Conservation (phyloP, 805 yeast species). For the Zygosaccharomyces rouxii region DNA sequence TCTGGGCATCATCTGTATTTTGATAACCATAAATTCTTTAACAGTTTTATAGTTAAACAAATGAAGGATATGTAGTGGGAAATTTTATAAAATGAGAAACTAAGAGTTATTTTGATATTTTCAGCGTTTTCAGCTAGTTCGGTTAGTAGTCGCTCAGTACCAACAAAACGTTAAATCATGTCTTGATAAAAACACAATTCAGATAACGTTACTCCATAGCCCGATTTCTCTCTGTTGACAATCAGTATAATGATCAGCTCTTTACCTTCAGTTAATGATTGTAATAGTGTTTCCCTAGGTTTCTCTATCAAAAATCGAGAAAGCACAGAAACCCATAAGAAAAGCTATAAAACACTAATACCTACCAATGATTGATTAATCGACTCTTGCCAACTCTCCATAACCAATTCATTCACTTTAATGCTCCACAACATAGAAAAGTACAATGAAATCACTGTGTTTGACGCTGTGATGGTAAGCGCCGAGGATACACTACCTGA, state of each 20-base stretch:
- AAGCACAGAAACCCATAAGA: background rate
- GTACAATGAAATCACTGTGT: background rate
- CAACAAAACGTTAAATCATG: background rate
- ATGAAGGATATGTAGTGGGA: slow-evolving; percentile 37
- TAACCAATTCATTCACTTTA: background rate
- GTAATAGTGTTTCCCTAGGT: background rate
- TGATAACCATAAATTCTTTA: slow-evolving; percentile 57
- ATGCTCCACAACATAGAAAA: background rate
- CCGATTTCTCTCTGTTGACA: background rate
- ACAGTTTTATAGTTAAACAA: slow-evolving; percentile 46
- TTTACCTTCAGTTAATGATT: background rate
- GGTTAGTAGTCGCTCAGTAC: background rate
- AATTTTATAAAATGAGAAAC: background rate
- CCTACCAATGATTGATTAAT: background rate
- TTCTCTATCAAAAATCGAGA: background rate
- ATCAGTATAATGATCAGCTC: background rate
- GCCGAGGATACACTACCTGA: slow-evolving; percentile 5
- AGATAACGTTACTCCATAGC: background rate
- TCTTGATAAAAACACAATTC: background rate
- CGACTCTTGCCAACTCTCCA: background rate
- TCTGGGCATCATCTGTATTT: slow-evolving; percentile 79
- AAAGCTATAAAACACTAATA: background rate
- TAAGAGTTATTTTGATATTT: background rate
- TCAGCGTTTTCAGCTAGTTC: background rate
- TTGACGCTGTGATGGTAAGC: slow-evolving; percentile 9